These are phyloP conservation scores for Cryphonectria nitschkei DNA, from an alignment of 2,329 filamentous ascomycete species.

Conservation along the genomic window DNA sequence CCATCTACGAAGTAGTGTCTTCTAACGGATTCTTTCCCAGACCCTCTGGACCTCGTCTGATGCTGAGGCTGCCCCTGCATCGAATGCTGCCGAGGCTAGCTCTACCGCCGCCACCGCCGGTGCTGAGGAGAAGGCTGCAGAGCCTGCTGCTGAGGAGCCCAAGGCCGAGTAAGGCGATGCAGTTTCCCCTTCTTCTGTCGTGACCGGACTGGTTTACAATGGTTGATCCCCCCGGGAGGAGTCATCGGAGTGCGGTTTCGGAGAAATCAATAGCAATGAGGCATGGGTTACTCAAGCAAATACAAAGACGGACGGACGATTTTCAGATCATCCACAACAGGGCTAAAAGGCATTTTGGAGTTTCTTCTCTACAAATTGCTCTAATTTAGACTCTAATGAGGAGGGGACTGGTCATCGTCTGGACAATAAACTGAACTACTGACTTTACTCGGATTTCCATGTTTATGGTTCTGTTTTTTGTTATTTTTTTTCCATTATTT, in stretches of 20 bases:
- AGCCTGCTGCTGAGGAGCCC: conserved; percentile 63
- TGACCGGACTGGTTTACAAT: conserved; percentile 47
- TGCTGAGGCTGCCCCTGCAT: conserved; percentile 74
- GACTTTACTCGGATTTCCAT: conserved; percentile 43
- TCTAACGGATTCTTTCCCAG: conserved; percentile 52
- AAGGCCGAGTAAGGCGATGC: conserved; percentile 64
- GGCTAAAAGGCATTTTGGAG: conserved; percentile 52
- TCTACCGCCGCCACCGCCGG: conserved; percentile 52
- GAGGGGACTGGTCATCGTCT: conserved; percentile 49
- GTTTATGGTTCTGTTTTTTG: conserved; percentile 5
- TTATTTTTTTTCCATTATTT: conserved; percentile 17
- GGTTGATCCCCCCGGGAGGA: conserved; percentile 50
- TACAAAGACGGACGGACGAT: conserved; percentile 43
- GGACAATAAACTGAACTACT: conserved; percentile 53
- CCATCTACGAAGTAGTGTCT: neutral
- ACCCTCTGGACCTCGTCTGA: conserved; percentile 99
- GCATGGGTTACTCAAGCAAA: conserved; percentile 57
- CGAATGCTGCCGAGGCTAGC: conserved; percentile 45
- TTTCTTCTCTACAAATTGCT: conserved; percentile 47
- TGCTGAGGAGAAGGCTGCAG: conserved; percentile 58
- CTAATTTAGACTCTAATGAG: conserved; percentile 60
- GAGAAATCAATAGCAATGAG: conserved; percentile 52
- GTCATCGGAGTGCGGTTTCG: conserved; percentile 65
- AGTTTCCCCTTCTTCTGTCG: conserved; percentile 43
- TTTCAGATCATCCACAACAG: conserved; percentile 43